Percentiles rank a stretch among this genome's conserved stretches.
phyloP scores from a whole-genome alignment of 2,329 filamentous ascomycete genomes.

The Colletotrichum echinochloae region DNA sequence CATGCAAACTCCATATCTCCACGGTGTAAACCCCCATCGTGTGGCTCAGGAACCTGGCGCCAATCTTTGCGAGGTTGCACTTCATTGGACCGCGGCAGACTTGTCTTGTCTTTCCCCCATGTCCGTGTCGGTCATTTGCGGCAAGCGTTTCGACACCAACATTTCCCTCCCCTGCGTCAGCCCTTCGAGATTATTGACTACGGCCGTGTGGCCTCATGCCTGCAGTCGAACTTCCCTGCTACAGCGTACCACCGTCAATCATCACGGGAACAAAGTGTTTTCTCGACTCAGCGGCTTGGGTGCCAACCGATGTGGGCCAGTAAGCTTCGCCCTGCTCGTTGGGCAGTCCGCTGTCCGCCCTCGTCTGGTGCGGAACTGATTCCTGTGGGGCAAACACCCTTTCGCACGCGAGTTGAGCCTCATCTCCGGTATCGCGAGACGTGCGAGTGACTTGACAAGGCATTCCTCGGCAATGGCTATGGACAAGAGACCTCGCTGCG shows the following conservation, averaged over 20 bases:
- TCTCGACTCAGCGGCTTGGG: conserved; percentile 18
- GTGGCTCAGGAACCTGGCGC: conserved; percentile 21
- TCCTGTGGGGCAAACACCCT: conserved; percentile 19
- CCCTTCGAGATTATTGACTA: conserved; percentile 18
- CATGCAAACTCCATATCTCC: conserved; percentile 15
- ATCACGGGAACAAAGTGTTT: conserved; percentile 24
- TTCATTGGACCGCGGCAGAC: conserved; percentile 1
- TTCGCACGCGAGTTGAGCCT: conserved; percentile 10
- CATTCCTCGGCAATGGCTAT: conserved; percentile 38
- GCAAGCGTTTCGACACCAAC: conserved; percentile 12
- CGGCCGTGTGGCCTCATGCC: conserved; percentile 26
- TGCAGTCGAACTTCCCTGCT: conserved; percentile 9
- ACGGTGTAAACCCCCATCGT: conserved; percentile 1
- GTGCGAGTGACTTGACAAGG: background rate
- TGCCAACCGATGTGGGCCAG: conserved; percentile 26
- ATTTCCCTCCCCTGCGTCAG: background rate
- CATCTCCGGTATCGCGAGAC: background rate
- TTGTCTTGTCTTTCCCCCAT: conserved; percentile 12
- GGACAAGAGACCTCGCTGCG: conserved; percentile 57
- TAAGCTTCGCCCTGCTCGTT: conserved; percentile 6
- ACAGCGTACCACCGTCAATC: conserved; percentile 10
- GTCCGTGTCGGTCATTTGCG: conserved; percentile 12
- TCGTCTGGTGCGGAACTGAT: conserved; percentile 34
- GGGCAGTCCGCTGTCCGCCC: background rate
- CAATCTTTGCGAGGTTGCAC: conserved; percentile 20